phyloP scores from a whole-genome alignment of 768 basidiomycete species.

The Termitomyces sp. region DNA sequence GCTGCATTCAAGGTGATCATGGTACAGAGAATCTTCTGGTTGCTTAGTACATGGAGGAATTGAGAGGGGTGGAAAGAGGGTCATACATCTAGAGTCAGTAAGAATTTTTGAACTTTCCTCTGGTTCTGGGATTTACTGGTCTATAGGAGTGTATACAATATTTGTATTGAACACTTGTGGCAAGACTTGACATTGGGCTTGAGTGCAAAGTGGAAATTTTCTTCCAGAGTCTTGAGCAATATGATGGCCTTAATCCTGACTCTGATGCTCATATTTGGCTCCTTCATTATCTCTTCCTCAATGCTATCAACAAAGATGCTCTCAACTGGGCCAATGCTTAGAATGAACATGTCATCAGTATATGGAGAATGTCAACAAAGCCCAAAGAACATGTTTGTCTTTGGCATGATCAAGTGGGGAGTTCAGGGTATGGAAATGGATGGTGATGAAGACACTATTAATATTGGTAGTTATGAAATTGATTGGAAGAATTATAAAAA shows the following conservation, averaged over 20 bases:
- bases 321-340: conserved; percentile 20
- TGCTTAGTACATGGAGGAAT: neutral
- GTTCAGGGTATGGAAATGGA: neutral
- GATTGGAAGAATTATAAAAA: neutral
- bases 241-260: conserved; percentile 21
- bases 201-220: conserved; percentile 35
- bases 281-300: conserved; percentile 29
- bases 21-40: neutral
- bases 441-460: neutral
- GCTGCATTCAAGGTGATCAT: neutral
- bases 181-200: conserved; percentile 30
- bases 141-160: conserved; percentile 36
- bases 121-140: too few species aligned
- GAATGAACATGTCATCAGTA: neutral
- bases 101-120: neutral
- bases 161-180: conserved; percentile 36
- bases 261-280: conserved; percentile 34
- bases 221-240: conserved; percentile 29
- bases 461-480: neutral
- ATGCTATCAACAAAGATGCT: neutral
- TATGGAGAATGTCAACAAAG: neutral
- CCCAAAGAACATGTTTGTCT: neutral
- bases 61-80: neutral
- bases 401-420: neutral
- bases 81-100: neutral